phyloP scores from a whole-genome alignment of 441 rosid species.

The Euphorbia celastroides region DNA sequence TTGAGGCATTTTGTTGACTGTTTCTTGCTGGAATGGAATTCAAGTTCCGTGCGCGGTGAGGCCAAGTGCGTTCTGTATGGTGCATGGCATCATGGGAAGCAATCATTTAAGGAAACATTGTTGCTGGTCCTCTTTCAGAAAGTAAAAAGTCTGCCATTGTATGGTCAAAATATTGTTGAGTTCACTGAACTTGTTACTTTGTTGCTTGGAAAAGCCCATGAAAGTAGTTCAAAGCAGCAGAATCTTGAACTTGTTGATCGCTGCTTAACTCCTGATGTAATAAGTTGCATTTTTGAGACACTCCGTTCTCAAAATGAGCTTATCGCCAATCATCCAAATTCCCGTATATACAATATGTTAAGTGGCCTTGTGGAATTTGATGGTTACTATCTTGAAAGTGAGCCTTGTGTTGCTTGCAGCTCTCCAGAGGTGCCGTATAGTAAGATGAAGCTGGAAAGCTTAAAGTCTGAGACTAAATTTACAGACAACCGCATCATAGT shows the following conservation, averaged over 20 bases:
- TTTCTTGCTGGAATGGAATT: slow-evolving; percentile 98
- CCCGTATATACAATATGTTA: slow-evolving; percentile 93
- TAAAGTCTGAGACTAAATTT: slow-evolving; percentile 99
- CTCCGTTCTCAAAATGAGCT: slow-evolving; percentile 98
- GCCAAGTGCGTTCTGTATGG: slow-evolving; percentile 94
- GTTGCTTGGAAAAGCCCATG: slow-evolving; percentile 86
- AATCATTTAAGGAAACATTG: slow-evolving; percentile 76
- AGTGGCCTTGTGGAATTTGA: slow-evolving; percentile 98
- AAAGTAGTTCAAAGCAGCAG: slow-evolving; percentile 72
- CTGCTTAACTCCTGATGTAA: slow-evolving; percentile 80
- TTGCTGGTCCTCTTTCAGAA: slow-evolving; percentile 71
- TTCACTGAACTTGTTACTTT: slow-evolving; percentile 88
- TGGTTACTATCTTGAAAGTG: slow-evolving; percentile 99
- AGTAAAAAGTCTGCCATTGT: slow-evolving; percentile 71
- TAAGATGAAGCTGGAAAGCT: slow-evolving; percentile 98
- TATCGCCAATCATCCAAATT: slow-evolving; percentile 99
- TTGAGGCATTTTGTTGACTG: slow-evolving; percentile 90
- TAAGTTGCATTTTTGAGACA: slow-evolving; percentile 85
- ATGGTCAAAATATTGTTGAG: slow-evolving; percentile 98
- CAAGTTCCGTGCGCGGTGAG: slow-evolving; percentile 90
- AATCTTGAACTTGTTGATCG: slow-evolving; percentile 68
- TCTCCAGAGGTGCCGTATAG: slow-evolving; percentile 99
- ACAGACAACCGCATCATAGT: slow-evolving; percentile 99
- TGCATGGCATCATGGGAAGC: slow-evolving; percentile 97
- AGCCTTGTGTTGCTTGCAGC: slow-evolving; percentile 99